phyloP scores from a whole-genome alignment of 1,284 basidiomycete genomes.

The Trametes versicolor region DNA sequence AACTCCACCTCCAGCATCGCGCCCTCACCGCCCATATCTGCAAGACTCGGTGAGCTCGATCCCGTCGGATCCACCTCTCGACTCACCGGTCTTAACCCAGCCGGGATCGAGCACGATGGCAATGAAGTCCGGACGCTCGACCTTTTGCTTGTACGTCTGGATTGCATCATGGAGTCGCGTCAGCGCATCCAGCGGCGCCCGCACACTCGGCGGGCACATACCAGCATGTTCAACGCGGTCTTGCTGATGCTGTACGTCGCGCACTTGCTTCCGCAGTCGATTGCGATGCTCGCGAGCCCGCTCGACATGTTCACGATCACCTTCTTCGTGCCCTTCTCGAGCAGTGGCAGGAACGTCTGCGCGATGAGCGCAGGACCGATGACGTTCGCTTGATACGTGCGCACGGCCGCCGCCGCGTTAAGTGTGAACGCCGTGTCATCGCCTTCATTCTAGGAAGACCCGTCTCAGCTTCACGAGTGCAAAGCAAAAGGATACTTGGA shows the following conservation, averaged over 20 bases:
- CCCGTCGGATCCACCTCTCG: too few relatives aligned
- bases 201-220: constrained; percentile 25
- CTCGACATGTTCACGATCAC: constrained; percentile 49
- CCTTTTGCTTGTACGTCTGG: constrained; percentile 48
- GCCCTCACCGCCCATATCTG: constrained; percentile 45
- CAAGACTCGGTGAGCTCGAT: neutral
- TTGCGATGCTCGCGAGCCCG: constrained; percentile 32
- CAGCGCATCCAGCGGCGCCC: neutral
- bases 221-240: constrained; percentile 44
- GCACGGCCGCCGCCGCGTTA: constrained; percentile 30
- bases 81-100: constrained; percentile 46
- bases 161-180: neutral
- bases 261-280: constrained; percentile 35
- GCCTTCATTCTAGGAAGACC: constrained; percentile 32
- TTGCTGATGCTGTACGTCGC: constrained; percentile 46
- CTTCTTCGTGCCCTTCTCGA: constrained; percentile 45
- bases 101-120: constrained; percentile 41
- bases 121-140: constrained; percentile 38
- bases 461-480: neutral
- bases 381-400: constrained; percentile 44
- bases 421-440: constrained; percentile 41
- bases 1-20: constrained; percentile 44
- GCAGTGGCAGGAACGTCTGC: constrained; percentile 43
- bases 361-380: constrained; percentile 46
- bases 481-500: neutral